These are phyloP conservation scores for Epichloe amarillans DNA, from an alignment of 2,329 filamentous ascomycete species.

Conservation along the genomic window DNA sequence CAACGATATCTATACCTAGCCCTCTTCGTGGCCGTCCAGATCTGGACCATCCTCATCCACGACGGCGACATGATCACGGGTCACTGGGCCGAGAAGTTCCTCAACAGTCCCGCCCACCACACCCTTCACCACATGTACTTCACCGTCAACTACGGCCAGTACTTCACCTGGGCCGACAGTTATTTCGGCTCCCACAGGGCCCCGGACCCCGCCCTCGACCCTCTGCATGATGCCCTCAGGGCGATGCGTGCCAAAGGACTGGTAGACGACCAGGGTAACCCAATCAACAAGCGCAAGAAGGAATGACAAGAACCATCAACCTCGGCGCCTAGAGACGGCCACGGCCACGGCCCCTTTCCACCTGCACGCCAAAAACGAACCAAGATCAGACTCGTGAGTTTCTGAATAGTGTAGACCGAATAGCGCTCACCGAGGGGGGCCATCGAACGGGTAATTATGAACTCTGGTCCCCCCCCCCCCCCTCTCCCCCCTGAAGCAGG, in stretches of 20 bases:
- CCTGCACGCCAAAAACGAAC: too few relatives aligned
- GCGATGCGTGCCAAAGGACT: constrained; percentile 32
- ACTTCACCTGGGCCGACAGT: constrained; percentile 29
- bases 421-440: too few relatives aligned
- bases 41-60: constrained; percentile 95
- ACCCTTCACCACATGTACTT: constrained; percentile 51
- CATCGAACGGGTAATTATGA: too few relatives aligned
- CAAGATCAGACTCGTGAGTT: too few relatives aligned
- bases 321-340: too few relatives aligned
- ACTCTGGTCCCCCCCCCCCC: too few relatives aligned
- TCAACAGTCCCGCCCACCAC: constrained; percentile 93
- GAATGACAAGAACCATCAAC: constrained; percentile 8
- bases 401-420: too few relatives aligned
- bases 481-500: too few relatives aligned
- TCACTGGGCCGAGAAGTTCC: constrained; percentile 47
- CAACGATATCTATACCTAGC: constrained; percentile 80
- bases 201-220: constrained; percentile 29
- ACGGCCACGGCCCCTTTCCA: too few relatives aligned
- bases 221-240: constrained; percentile 28
- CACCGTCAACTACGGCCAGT: constrained; percentile 75
- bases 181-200: constrained; percentile 23
- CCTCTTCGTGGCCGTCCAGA: constrained; percentile 84
- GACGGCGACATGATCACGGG: constrained; percentile 91
- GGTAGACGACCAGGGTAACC: constrained; percentile 29
- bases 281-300: constrained; percentile 19